Base-by-base conservation (phyloP, 352 stramenopile species). In the Pythium coloratum region DNA sequence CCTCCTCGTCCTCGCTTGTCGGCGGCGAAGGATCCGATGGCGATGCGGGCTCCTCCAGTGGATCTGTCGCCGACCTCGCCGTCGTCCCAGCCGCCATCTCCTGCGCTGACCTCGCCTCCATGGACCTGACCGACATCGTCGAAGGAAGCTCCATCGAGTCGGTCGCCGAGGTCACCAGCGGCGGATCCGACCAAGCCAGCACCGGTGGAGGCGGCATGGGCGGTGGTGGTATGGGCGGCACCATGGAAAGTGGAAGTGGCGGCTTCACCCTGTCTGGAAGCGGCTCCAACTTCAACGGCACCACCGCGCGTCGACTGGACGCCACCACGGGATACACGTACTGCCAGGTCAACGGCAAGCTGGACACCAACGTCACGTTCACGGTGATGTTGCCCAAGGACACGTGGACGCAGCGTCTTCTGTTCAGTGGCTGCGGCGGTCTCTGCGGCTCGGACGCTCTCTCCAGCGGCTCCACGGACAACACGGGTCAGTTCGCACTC, bases 371-470 rank as follows among this genome's bases (percentile, higher is more conserved):
- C 1, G 74, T 75, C 1, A 51, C 58, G 2, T 80, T 69, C 57
- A 64, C 73, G 24, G 67, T 78, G 18, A 54, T 78, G 54, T 67
- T 82, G 13, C 73, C 76, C 6, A 66, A 70, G 49, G n/a, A 51
- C 2, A 80, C 73, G 0, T 82, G 73, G 73, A 82, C 73, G 7
- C 76, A 82, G 47, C 67, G 73, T 10, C 78, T 78, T 56, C 73
- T 76, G 64, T 72, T 80, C 58, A 55, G 73, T 32, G 76, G 76
- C 13, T 80, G 76, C 33, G 76, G 71, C 16, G 73, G 76, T 0
- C 64, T 80, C 32, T 82, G 73, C n/a, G 76, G 73, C n/a, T 71
- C 51, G n/a, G 76, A 77, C 57, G 40, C 36, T 12, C 68, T 80
- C 59, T 40, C 69, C 26, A 57, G 67, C 5, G 71, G 69, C 34